Conservation (phyloP, 208 protist genomes). For the Naegleria gruberi region DNA sequence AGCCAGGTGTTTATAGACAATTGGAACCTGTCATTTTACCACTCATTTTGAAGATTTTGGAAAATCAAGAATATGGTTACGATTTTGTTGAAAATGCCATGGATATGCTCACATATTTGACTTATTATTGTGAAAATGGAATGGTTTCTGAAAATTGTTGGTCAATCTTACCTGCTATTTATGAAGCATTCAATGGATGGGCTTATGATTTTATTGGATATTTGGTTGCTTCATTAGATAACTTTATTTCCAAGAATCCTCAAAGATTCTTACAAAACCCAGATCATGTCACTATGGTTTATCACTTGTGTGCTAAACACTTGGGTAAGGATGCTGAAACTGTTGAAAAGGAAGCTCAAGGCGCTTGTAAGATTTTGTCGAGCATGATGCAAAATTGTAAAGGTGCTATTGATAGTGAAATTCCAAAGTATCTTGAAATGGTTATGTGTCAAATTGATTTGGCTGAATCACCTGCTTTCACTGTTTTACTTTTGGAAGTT, state of each 20-base stretch:
- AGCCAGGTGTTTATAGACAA: neutral
- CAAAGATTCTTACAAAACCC: conserved; percentile 43
- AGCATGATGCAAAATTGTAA: neutral
- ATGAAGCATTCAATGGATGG: conserved; percentile 39
- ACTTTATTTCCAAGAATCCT: conserved; percentile 67
- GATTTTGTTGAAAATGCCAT: conserved; percentile 73
- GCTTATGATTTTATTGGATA: conserved; percentile 70
- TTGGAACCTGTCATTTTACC: neutral
- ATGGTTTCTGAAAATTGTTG: conserved; percentile 3
- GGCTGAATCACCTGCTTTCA: neutral
- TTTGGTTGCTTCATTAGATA: conserved; percentile 75
- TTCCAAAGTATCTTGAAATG: neutral
- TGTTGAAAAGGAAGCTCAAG: conserved; percentile 17
- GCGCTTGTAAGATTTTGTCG: neutral
- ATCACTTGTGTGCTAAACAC: neutral
- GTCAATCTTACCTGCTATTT: conserved; percentile 45
- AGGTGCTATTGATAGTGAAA: neutral
- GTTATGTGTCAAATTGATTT: neutral
- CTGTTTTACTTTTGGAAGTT: neutral
- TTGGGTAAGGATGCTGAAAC: neutral
- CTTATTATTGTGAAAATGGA: conserved; percentile 58
- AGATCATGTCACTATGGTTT: neutral
- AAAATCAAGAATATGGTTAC: conserved; percentile 27
- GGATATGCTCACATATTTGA: conserved; percentile 63
- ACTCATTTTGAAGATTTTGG: neutral